A percentile compares a stretch with the other conserved stretches of the same genome.
Evolutionary conservation across 331 rosid genomes (phyloP).

Genomic region (Spiraea crenata): DNA sequence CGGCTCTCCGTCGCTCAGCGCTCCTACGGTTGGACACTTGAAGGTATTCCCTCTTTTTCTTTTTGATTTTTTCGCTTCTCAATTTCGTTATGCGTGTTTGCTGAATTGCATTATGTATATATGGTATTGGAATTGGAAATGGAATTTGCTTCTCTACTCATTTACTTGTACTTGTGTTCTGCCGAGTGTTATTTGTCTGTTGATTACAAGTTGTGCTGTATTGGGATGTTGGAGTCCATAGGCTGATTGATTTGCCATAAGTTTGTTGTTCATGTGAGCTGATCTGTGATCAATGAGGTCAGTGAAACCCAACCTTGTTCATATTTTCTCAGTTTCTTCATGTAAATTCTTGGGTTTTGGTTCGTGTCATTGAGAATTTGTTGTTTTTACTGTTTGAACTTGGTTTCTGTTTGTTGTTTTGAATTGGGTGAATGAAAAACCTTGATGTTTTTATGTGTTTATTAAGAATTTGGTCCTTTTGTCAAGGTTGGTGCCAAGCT

Average conservation of each 20-base stretch:
- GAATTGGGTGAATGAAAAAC: not conserved
- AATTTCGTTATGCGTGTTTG: not conserved
- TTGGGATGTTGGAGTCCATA: not conserved
- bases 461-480: not conserved
- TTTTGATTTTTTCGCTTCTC: not conserved
- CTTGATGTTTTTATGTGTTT: not conserved
- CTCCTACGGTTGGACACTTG: conserved; percentile 69
- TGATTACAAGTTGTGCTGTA: not conserved
- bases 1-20: conserved; percentile 75
- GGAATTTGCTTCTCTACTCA: not conserved
- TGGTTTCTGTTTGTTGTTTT: not conserved
- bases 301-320: conserved; percentile 8
- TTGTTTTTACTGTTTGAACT: not conserved
- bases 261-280: not conserved
- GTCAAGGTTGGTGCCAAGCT: not conserved
- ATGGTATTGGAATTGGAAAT: not conserved
- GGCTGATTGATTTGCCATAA: not conserved
- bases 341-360: not conserved
- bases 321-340: not conserved
- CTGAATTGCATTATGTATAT: conserved; percentile 3
- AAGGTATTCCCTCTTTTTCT: conserved; percentile 46
- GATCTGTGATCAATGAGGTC: conserved; percentile 23
- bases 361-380: not conserved
- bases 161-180: not conserved
- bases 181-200: not conserved